Evolutionary conservation across 768 basidiomycete species (phyloP), one percentile per base, ranked within the genome.

Genomic region (Psilocybe sp.): DNA sequence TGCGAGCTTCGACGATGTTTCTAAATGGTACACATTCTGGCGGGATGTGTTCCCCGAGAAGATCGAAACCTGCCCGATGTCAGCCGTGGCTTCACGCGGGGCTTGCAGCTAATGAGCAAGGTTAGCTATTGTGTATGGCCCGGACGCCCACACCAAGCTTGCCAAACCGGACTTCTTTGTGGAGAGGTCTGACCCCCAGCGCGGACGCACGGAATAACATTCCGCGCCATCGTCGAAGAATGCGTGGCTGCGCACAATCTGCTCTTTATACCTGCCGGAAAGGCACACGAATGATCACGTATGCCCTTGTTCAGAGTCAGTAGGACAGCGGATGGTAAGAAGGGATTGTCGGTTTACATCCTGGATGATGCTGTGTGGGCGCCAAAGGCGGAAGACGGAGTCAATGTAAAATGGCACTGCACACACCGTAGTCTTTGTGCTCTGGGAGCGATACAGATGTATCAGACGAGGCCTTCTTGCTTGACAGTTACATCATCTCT

Each of bases 291-390:
- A 58, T 75, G 71, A 40, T 92, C 93, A 14, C 81, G 95, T 48
- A 89, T 95, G 85, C 92, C 92, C 6, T 66, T 98, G 44, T 98
- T 85, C 75, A 81, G 87, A 44, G 84, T 98, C 11, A 89, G 91
- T 49, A 72, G 72, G 46, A 84, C 77, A 16, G 81, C 81, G 12
- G 91, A 92, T 64, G 94, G 92, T 10, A 87, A 84, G 60, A 89
- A 91, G 8, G 96, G 96, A 0, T 62, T 98, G 38, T 72, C 92
- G 58, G 85, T 97, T 18, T 99, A 96, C 69, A 80, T 98, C 38
- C 72, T 84, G 56, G 94, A 97, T 59, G 94, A 97, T 69, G 95
- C 94, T 1, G 91, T 98, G 12, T 98, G 95, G 88, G 87, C 88
- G 2, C 76, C 82, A 8, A 74, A 73, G 40, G 65, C 71, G 38